These are phyloP conservation scores for Scheffersomyces amazonensis DNA, from an alignment of 805 yeast genomes.

Conservation along the genomic window DNA sequence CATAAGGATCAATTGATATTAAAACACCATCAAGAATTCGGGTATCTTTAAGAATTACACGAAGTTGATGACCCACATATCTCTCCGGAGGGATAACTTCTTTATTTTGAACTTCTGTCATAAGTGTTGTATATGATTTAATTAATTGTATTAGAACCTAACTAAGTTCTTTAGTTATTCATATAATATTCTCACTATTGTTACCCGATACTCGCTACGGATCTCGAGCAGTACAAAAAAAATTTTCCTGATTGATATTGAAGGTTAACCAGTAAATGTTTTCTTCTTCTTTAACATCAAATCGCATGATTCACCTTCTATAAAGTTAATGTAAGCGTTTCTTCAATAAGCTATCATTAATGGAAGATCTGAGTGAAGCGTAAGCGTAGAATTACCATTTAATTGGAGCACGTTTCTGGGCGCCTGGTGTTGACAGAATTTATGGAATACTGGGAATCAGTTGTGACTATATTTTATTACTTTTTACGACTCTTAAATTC, in stretches of 20 bases:
- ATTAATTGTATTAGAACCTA: too few relatives aligned
- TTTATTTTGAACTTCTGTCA: neutral
- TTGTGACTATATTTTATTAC: slow-evolving; percentile 35
- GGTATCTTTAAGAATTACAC: slow-evolving; percentile 24
- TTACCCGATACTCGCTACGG: too few relatives aligned
- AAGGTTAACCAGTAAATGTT: neutral
- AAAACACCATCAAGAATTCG: slow-evolving; percentile 35
- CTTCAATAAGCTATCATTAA: slow-evolving; percentile 11
- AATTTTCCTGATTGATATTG: too few relatives aligned
- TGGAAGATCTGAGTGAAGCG: slow-evolving; percentile 27
- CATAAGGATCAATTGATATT: slow-evolving; percentile 42
- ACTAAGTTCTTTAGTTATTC: too few relatives aligned
- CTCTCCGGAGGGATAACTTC: slow-evolving; percentile 11
- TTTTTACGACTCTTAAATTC: too few relatives aligned
- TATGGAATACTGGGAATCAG: slow-evolving; percentile 45
- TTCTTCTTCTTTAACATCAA: slow-evolving; percentile 27
- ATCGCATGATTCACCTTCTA: slow-evolving; percentile 35
- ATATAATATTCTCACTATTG: too few relatives aligned
- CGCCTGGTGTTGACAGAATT: slow-evolving; percentile 40
- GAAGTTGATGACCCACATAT: slow-evolving; percentile 30
- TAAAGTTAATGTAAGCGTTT: slow-evolving; percentile 11
- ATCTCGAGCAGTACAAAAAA: too few relatives aligned
- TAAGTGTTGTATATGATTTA: too few relatives aligned
- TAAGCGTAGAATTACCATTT: slow-evolving; percentile 37
- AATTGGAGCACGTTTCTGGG: slow-evolving; percentile 45